These are phyloP conservation scores for Toxoplasma gondii DNA, from an alignment of 169 alveolate genomes.

Conservation along the genomic window DNA sequence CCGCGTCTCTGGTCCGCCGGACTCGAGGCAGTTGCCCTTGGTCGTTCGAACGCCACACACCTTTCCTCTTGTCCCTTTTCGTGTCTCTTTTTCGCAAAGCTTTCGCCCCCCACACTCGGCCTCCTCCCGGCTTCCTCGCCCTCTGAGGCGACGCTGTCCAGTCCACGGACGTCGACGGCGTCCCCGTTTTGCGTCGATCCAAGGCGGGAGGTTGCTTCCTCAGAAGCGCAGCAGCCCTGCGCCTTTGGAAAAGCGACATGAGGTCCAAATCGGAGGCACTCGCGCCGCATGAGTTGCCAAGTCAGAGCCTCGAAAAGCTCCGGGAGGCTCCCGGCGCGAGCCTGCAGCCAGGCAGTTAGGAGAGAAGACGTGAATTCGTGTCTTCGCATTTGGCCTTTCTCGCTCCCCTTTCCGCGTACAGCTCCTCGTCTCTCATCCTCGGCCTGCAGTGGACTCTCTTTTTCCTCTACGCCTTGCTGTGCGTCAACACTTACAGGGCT, in stretches of 20 bases:
- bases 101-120: neutral
- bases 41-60: neutral
- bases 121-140: neutral
- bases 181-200: neutral
- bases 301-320: neutral
- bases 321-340: slow-evolving; percentile 4
- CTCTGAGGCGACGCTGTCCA: neutral
- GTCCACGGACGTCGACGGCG: neutral
- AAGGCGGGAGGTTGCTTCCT: neutral
- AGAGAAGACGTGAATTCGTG: neutral
- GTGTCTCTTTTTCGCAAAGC: neutral
- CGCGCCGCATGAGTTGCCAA: slow-evolving; percentile 21
- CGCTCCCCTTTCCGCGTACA: neutral
- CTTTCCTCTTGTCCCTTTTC: neutral
- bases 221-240: neutral
- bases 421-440: neutral
- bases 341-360: neutral
- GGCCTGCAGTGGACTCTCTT: neutral
- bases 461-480: neutral
- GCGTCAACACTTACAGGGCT: too few species aligned
- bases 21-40: neutral
- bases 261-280: neutral
- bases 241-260: neutral
- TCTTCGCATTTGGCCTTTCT: neutral
- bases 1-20: neutral